A percentile compares a stretch with the other conserved stretches of the same genome.
phyloP scores from a whole-genome alignment of 768 basidiomycete species.

The Auricularia cornea region DNA sequence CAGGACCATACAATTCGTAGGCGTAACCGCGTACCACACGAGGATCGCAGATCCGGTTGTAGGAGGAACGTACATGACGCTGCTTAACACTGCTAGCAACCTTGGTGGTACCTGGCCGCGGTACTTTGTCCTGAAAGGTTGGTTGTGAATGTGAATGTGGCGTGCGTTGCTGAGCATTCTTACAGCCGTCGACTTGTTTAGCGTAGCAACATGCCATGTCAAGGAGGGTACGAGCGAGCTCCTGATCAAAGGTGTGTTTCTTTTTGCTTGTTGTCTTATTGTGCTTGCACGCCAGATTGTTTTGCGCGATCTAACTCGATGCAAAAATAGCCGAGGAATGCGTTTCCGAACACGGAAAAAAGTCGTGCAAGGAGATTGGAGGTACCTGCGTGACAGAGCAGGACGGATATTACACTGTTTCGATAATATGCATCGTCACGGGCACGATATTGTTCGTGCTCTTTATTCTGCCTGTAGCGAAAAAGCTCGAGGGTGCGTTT shows the following conservation, averaged over 20 bases:
- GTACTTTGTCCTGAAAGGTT: constrained; percentile 90
- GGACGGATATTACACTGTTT: constrained; percentile 90
- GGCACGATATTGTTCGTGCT: constrained; percentile 66
- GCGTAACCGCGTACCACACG: constrained; percentile 98
- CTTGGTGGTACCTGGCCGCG: constrained; percentile 98
- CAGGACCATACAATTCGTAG: constrained; percentile 98
- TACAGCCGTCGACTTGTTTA: constrained; percentile 80
- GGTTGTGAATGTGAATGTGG: constrained; percentile 1
- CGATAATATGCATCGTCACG: constrained; percentile 64
- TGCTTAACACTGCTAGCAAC: constrained; percentile 92
- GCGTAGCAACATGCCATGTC: constrained; percentile 73
- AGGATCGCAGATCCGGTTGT: constrained; percentile 93
- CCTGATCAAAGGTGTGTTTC: constrained; percentile 29
- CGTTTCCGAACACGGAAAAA: constrained; percentile 86
- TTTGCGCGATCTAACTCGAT: neutral
- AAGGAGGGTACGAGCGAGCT: constrained; percentile 29
- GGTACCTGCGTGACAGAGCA: constrained; percentile 76
- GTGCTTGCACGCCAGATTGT: too few species aligned
- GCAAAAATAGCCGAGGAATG: constrained; percentile 63
- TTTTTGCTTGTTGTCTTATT: constrained; percentile 34
- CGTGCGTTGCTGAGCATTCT: constrained; percentile 10
- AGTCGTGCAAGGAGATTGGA: constrained; percentile 59
- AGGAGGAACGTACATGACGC: constrained; percentile 98
- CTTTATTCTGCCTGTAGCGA: constrained; percentile 79
- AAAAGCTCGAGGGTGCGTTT: constrained; percentile 72